Percentiles rank a stretch among this genome's conserved stretches.
Conservation (phyloP, 345 rosid species). For the Pelargonium nanum region DNA sequence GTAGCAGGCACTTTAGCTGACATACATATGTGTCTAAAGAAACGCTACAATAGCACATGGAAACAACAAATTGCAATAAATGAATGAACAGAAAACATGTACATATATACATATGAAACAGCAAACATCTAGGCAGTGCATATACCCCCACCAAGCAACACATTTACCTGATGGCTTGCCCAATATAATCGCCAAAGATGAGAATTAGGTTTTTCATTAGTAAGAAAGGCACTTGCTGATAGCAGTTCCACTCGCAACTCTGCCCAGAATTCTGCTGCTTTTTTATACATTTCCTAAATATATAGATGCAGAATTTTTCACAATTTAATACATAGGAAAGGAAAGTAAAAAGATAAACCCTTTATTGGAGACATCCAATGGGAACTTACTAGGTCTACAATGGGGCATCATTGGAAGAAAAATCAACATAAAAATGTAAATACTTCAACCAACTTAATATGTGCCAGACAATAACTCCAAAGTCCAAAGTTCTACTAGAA, state of each 20-base stretch:
- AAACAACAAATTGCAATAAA: conserved; percentile 9
- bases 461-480: neutral
- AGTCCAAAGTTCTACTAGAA: neutral
- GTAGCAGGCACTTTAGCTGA: conserved; percentile 95
- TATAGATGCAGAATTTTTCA: too few relatives aligned
- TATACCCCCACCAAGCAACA: neutral
- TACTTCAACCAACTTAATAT: too few relatives aligned
- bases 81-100: conserved; percentile 9
- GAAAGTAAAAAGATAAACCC: too few relatives aligned
- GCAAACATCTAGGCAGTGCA: conserved; percentile 1
- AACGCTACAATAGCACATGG: conserved; percentile 51
- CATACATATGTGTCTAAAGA: conserved; percentile 98
- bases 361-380: too few relatives aligned
- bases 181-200: conserved; percentile 97
- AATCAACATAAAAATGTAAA: too few relatives aligned
- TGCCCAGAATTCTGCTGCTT: conserved; percentile 98
- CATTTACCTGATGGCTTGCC: conserved; percentile 92
- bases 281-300: conserved; percentile 71
- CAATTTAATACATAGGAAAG: too few relatives aligned
- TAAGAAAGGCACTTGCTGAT: conserved; percentile 72
- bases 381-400: neutral
- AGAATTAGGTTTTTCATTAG: conserved; percentile 67
- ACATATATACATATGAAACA: conserved; percentile 2
- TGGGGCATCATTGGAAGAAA: neutral
- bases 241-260: conserved; percentile 91